These are phyloP conservation scores for Spongispora temasekensis DNA, from an alignment of 1,284 basidiomycete species.

Conservation along the genomic window DNA sequence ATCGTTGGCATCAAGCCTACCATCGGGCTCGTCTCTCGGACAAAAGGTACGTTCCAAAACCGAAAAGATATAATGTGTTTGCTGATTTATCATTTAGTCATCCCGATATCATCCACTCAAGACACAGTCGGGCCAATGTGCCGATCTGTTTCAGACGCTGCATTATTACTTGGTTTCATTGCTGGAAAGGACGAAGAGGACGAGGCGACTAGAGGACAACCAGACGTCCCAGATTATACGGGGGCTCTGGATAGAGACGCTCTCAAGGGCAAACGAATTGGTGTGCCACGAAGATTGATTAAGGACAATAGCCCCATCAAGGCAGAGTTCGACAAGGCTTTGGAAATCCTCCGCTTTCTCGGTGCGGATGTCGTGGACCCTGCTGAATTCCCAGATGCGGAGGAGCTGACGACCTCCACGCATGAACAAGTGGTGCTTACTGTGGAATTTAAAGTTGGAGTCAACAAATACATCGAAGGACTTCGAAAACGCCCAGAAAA, in stretches of 20 bases:
- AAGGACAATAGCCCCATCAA: constrained; percentile 6
- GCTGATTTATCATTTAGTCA: constrained; percentile 35
- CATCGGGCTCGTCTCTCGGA: constrained; percentile 50
- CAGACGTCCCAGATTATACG: constrained; percentile 43
- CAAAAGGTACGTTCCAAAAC: constrained; percentile 38
- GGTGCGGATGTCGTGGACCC: constrained; percentile 48
- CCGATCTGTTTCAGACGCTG: constrained; percentile 48
- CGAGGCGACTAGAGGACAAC: constrained; percentile 45
- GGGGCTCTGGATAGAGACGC: constrained; percentile 38
- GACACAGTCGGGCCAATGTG: constrained; percentile 53
- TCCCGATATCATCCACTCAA: constrained; percentile 52
- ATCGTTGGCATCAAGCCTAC: constrained; percentile 56
- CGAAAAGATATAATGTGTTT: not conserved
- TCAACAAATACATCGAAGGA: constrained; percentile 26
- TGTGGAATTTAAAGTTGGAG: constrained; percentile 45
- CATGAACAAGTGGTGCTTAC: constrained; percentile 38
- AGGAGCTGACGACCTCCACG: constrained; percentile 34
- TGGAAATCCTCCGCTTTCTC: constrained; percentile 39
- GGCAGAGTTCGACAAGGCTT: constrained; percentile 40
- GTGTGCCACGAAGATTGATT: constrained; percentile 40
- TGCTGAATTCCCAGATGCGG: constrained; percentile 40
- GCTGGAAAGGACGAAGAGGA: constrained; percentile 48
- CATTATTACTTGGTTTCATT: constrained; percentile 44
- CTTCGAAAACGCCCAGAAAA: constrained; percentile 28
- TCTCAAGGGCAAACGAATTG: constrained; percentile 43